Base-by-base conservation (phyloP, 225 moss, liverwort and hornwort genomes). In the Thuidium tamariscinum region DNA sequence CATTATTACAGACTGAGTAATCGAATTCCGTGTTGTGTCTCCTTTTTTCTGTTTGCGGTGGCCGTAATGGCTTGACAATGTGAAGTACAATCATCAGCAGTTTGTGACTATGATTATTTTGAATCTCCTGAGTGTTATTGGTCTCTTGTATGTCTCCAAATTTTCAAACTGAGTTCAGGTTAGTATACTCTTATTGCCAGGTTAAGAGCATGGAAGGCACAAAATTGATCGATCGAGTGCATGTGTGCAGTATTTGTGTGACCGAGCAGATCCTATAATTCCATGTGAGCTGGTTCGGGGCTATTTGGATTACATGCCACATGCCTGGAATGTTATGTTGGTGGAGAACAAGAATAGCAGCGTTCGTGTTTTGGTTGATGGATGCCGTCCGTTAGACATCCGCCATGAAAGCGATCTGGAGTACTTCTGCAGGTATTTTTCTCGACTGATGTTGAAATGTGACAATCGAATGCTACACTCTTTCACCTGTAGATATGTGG, bases 241-340 rank as follows among this genome's bases (percentile, higher is more conserved):
- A 86, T 88, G 84, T 84, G 42, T 69, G 72, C 94, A 97, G 97
- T 97, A 97, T 74, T 87, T 97, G 84, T 96, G 97, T 89, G 97
- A 97, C 92, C 95, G 97, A 94, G 97, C 97, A 80, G 95, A 95
- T 84, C 97, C 97, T 54, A 60, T 93, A 30, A 97, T 97, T 89
- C 97, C 96, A 54, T 97, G 97, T 90, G 97, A 97, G 88, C 91
- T 97, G 60, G 94, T 97, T 55, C 97, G 97, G 74, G 97, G 97
- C 49, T 96, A 96, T 90, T 90, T 97, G 84, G 97, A 97, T 89
- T 97, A 97, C 84, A 97, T 97, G 96, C 96, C 97, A 79, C 97
- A 97, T 93, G 97, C 97, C 16, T 97, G 97, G 97, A 97, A 97
- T 86, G 94, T 97, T 44, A 93, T 96, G 59, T 89, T 94, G 81